Evolutionary conservation across 805 yeast species (phyloP), one percentile per base, ranked within the genome.

Genomic region (Ogataea trehalophila): DNA sequence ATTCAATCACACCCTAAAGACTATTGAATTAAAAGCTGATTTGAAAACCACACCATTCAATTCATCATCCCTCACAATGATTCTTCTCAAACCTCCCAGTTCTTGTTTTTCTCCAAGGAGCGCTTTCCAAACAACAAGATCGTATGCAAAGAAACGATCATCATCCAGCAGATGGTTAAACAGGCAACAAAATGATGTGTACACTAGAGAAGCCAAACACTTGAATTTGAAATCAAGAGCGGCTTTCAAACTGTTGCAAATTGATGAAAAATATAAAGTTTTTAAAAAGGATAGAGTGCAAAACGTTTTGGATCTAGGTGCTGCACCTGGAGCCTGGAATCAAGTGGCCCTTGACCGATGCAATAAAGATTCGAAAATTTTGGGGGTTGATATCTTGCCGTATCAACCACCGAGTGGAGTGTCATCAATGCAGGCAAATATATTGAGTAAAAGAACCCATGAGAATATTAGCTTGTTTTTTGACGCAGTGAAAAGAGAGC

Each of bases 251-350:
- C 70, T 94, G 33, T 63, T 81, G 20, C 95, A 92, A 60, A 73
- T 94, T 11, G 81, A 91, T 61, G 71, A 79, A 15, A 80, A 77
- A 56, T 86, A 73, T 66, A 64, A 71, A 33, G 50, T 94, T 2
- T 82, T 92, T 62, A 44, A 49, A 1, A 55, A 47, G 9, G 31
- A 45, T 4, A 47, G 39, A 35, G 16, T 43, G 2, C 44, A 56
- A 18, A 60, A 58, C 49, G 85, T 94, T 0, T 80, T 94, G 5
- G 99, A 94, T 68, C 69, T 94, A 41, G 96, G 97, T 0, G 90
- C 81, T 63, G 95, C 96, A 0, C 97, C 97, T 0, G 97, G 97
- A 0, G 90, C 96, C 3, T 89, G 97, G 97, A 79, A 92, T 8
- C 96, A 89, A 61, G 91, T 88, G 1, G 91, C 92, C 0, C 67